Conservation (phyloP, 2,329 filamentous ascomycete genomes). For the Penicillium sp. region DNA sequence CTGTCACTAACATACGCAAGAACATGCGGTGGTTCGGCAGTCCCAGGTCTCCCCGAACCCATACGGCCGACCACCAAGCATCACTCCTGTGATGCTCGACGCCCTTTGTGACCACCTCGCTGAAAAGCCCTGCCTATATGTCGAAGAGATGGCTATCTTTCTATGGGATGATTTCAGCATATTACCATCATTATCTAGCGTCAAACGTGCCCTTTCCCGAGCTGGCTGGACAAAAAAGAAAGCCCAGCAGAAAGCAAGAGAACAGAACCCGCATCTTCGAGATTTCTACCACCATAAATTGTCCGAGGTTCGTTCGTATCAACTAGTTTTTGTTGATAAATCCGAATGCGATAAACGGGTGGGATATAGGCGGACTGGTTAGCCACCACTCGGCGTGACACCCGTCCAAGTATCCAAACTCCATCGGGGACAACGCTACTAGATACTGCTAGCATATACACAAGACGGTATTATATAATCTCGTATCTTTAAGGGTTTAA, state of each 20-base stretch:
- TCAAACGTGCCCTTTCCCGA: background rate
- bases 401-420: background rate
- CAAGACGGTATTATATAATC: background rate
- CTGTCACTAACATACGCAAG: slow-evolving; percentile 17
- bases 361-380: background rate
- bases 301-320: background rate
- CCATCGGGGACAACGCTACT: background rate
- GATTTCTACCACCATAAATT: background rate
- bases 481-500: background rate
- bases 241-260: background rate
- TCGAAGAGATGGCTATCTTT: slow-evolving; percentile 34
- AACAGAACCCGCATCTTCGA: background rate
- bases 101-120: slow-evolving; percentile 28
- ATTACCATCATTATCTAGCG: background rate
- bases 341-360: background rate
- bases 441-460: slow-evolving; percentile 10
- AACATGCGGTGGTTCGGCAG: slow-evolving; percentile 12
- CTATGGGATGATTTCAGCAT: slow-evolving; percentile 26
- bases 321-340: background rate
- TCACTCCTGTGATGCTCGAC: slow-evolving; percentile 12
- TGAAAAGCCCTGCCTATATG: slow-evolving; percentile 34
- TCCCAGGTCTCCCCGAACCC: slow-evolving; percentile 5
- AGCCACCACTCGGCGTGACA: background rate
- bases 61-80: slow-evolving; percentile 5
- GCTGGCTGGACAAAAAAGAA: background rate